Percentiles rank a stretch among this genome's conserved stretches.
These are phyloP conservation scores for Fusarium sp. DNA, from an alignment of 2,329 filamentous ascomycete species.

Conservation along the genomic window DNA sequence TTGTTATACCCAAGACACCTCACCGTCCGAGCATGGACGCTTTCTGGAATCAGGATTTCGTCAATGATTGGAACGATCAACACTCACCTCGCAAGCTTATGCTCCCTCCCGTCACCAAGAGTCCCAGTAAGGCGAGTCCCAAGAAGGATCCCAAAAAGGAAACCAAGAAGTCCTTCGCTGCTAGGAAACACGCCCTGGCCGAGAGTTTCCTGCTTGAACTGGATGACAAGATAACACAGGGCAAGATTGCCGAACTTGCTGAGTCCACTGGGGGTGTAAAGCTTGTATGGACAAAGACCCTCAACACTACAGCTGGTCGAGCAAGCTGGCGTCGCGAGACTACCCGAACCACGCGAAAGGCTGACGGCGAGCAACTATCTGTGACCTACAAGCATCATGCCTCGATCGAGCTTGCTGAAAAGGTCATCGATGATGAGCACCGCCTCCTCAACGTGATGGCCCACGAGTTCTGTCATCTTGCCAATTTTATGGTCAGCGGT, in stretches of 20 bases:
- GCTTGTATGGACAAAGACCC: conserved; percentile 79
- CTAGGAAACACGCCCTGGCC: conserved; percentile 71
- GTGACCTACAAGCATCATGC: conserved; percentile 68
- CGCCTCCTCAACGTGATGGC: conserved; percentile 90
- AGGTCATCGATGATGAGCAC: conserved; percentile 82
- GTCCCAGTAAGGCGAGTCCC: conserved; percentile 45
- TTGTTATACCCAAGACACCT: conserved; percentile 63
- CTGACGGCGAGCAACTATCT: conserved; percentile 42
- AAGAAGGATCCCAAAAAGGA: conserved; percentile 53
- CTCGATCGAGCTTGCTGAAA: conserved; percentile 87
- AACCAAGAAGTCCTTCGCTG: conserved; percentile 70
- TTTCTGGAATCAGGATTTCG: conserved; percentile 69
- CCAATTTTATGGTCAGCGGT: conserved; percentile 87
- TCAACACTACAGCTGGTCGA: conserved; percentile 81
- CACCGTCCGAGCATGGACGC: conserved; percentile 64
- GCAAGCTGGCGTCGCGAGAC: conserved; percentile 77
- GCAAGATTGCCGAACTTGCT: conserved; percentile 68
- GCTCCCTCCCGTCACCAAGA: conserved; percentile 46
- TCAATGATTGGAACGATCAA: conserved; percentile 73
- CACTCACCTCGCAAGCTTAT: conserved; percentile 63
- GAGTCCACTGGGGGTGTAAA: conserved; percentile 75
- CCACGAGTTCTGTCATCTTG: conserved; percentile 95
- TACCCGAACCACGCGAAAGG: conserved; percentile 50
- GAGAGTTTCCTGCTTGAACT: conserved; percentile 73
- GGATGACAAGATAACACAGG: conserved; percentile 71